A percentile compares a stretch with the other conserved stretches of the same genome.
phyloP scores from a whole-genome alignment of 2,329 filamentous ascomycete species.

The Colletotrichum musicola region DNA sequence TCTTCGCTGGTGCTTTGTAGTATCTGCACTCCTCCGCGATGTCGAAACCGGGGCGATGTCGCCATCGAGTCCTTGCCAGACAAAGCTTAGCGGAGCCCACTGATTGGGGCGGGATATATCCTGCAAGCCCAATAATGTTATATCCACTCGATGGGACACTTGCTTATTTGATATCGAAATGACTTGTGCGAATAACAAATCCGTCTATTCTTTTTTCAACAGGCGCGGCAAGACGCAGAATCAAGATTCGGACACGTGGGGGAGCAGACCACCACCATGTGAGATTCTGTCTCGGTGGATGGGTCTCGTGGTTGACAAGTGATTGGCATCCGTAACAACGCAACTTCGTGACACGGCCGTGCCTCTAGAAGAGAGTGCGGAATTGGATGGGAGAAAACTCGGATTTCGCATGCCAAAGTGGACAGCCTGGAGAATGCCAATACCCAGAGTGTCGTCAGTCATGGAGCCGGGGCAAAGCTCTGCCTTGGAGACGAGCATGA shows the following conservation, averaged over 20 bases:
- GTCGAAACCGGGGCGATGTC: slow-evolving; percentile 44
- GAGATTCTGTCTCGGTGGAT: slow-evolving; percentile 24
- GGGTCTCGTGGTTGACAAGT: slow-evolving; percentile 12
- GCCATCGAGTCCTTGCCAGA: slow-evolving; percentile 43
- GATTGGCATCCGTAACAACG: not conserved
- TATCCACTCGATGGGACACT: slow-evolving; percentile 16
- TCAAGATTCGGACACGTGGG: slow-evolving; percentile 4
- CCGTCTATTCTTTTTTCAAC: slow-evolving; percentile 6
- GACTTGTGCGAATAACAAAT: not conserved
- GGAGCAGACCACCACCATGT: slow-evolving; percentile 9
- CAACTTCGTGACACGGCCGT: not conserved
- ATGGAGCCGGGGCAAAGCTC: slow-evolving; percentile 20
- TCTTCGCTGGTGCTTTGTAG: slow-evolving; percentile 28
- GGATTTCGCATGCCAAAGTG: slow-evolving; percentile 11
- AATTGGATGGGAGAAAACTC: slow-evolving; percentile 17
- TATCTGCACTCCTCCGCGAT: slow-evolving; percentile 32
- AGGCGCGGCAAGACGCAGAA: slow-evolving; percentile 19
- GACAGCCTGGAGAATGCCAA: slow-evolving; percentile 29
- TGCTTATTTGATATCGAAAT: slow-evolving; percentile 21
- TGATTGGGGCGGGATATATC: slow-evolving; percentile 25
- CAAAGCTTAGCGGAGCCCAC: slow-evolving; percentile 38
- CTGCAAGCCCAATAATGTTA: slow-evolving; percentile 29
- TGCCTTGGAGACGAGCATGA: slow-evolving; percentile 28
- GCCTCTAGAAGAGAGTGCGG: not conserved
- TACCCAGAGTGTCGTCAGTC: slow-evolving; percentile 27